Evolutionary conservation across 176 grass and related monocot species (phyloP).

Genomic region (Poa annua): DNA sequence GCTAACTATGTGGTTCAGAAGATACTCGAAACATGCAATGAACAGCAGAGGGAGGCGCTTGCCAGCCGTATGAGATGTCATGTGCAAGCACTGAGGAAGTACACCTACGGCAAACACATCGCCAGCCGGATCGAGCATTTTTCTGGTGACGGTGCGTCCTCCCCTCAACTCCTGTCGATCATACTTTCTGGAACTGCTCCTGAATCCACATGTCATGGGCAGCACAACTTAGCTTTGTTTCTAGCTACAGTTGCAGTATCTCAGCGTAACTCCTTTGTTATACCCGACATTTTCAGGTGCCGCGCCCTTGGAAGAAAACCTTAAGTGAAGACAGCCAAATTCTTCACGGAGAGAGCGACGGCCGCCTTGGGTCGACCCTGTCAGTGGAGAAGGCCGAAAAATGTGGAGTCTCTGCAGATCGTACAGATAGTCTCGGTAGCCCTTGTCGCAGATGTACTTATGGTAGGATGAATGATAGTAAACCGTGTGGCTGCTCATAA

Average conservation of each 20-base stretch:
- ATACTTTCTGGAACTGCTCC: neutral
- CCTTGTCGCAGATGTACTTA: neutral
- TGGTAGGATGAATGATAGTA: conserved; percentile 7
- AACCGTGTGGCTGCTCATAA: conserved; percentile 2
- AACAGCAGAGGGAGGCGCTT: conserved; percentile 55
- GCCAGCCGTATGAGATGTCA: conserved; percentile 56
- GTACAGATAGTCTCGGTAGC: conserved; percentile 18
- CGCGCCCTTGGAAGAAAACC: neutral
- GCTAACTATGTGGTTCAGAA: conserved; percentile 87
- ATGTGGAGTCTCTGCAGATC: neutral
- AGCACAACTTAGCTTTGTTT: neutral
- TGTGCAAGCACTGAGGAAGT: conserved; percentile 66
- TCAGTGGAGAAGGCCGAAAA: neutral
- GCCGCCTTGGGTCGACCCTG: conserved; percentile 7
- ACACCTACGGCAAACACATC: conserved; percentile 80
- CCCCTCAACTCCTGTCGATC: neutral
- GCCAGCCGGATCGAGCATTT: conserved; percentile 67
- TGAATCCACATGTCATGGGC: neutral
- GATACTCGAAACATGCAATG: conserved; percentile 65
- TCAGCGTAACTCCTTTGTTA: neutral
- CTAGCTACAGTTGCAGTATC: neutral
- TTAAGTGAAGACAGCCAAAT: neutral
- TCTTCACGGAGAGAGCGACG: neutral
- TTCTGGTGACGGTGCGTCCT: conserved; percentile 54
- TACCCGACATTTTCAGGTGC: neutral